Base-by-base conservation (phyloP, 164 flowering plant species). In the Nymphaea colorata region DNA sequence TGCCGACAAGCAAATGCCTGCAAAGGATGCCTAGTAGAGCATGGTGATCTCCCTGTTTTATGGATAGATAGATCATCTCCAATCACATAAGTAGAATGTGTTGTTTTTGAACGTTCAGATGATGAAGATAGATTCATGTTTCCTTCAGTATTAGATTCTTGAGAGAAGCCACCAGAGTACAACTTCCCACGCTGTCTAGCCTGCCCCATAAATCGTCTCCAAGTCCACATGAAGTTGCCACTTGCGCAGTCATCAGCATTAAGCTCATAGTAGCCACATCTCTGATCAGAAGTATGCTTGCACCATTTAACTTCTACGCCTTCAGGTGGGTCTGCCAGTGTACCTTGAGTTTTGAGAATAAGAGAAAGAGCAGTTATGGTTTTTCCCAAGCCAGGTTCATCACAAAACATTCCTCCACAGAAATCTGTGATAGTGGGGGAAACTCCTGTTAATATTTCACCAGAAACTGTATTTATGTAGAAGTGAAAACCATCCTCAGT, bases 361-460 rank as follows among this genome's bases (percentile, higher is more conserved):
- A 94, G 95, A 42, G 97, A 89, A 53, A 91, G 85, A 59, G 97
- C 87, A 64, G 97, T 94, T 64, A 94, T 80, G 17, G 98, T 94
- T 84, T 94, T 94, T 36, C 98, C 98, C 65, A 94, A 77, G 53
- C 98, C 98, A 71, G 98, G 98, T 76, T 94, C 98, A 81, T 94
- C 98, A 77, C 98, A 94, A 76, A 94, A 94, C 91, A 94, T 82
- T 66, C 98, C 98, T 51, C 98, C 98, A 76, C 74, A 83, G 64
- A 91, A 94, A 77, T 94, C 98, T 73, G 59, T 84, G n/a, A 88
- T 66, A 4, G 81, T 82, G 16, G 98, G 97, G 75, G 76, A 80
- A 41, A 62, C 18, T 61, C 85, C 91, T 64, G 85, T 76, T 43
- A 76, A 75, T 71, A 90, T 80, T 79, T 89, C 84, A 66, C 98